Percentiles rank a stretch among this genome's conserved stretches.
These are phyloP conservation scores for Coemansia umbellata DNA, from an alignment of 192 early-diverging fungal genomes.

Conservation along the genomic window DNA sequence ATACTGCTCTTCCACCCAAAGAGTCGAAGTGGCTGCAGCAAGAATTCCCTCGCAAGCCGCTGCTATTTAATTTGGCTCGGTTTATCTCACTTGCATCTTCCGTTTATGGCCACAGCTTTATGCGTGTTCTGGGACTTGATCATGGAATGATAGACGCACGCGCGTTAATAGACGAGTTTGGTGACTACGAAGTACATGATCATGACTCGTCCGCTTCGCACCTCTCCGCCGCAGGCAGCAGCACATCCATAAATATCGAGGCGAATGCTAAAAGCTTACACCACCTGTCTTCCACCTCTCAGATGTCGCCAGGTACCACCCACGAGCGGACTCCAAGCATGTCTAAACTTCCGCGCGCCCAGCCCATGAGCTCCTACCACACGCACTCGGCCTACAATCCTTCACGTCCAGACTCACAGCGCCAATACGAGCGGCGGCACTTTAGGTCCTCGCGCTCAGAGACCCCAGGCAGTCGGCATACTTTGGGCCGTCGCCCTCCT, in stretches of 20 bases:
- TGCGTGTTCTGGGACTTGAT: conserved; percentile 65
- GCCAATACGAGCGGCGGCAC: conserved; percentile 22
- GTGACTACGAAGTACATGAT: conserved; percentile 22
- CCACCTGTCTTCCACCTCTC: background rate
- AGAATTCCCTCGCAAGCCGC: conserved; percentile 49
- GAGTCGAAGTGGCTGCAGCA: conserved; percentile 22
- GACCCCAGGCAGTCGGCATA: conserved; percentile 9
- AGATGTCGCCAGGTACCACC: background rate
- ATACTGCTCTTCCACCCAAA: conserved; percentile 19
- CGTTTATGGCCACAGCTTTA: conserved; percentile 69
- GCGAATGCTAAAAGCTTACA: background rate
- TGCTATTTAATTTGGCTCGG: conserved; percentile 64
- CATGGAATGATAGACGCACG: conserved; percentile 35
- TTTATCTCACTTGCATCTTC: conserved; percentile 68
- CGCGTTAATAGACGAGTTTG: conserved; percentile 44
- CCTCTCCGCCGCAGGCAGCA: conserved; percentile 19
- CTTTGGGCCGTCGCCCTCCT: conserved; percentile 6
- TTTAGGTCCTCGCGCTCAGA: conserved; percentile 13
- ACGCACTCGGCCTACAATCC: conserved; percentile 22
- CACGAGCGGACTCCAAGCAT: background rate
- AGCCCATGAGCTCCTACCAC: conserved; percentile 43
- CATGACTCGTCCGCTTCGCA: background rate
- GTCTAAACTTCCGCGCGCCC: conserved; percentile 25
- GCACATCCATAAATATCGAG: conserved; percentile 9
- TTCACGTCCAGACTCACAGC: conserved; percentile 22